These are phyloP conservation scores for Coniferiporia sulphurascens DNA, from an alignment of 1,284 basidiomycete species.

Conservation along the genomic window DNA sequence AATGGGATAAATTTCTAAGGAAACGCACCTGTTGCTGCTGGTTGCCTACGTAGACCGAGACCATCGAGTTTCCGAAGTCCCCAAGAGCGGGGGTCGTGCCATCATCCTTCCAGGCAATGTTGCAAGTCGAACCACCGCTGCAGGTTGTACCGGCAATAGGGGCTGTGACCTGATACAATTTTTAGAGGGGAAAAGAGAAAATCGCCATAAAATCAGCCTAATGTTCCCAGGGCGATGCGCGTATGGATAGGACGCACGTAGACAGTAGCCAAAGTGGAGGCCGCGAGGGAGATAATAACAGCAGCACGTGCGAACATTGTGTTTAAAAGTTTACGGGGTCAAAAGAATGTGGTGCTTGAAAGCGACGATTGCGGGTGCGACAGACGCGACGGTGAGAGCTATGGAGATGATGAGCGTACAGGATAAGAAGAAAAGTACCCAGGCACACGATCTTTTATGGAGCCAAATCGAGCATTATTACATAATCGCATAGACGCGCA, in stretches of 20 bases:
- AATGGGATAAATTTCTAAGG: neutral
- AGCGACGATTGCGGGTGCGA: conserved; percentile 7
- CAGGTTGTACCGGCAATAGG: conserved; percentile 52
- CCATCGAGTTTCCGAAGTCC: conserved; percentile 52
- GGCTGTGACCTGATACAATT: conserved; percentile 45
- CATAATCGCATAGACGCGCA: neutral
- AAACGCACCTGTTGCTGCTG: conserved; percentile 50
- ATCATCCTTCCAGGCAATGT: conserved; percentile 68
- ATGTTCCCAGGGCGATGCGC: neutral
- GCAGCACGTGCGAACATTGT: conserved; percentile 49
- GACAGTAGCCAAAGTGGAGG: conserved; percentile 52
- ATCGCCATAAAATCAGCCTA: conserved; percentile 4
- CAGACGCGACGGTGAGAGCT: neutral
- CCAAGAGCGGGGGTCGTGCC: conserved; percentile 47
- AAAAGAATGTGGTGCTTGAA: conserved; percentile 16
- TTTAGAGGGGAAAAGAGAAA: neutral
- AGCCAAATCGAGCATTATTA: neutral
- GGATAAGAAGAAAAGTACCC: neutral
- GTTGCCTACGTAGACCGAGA: conserved; percentile 71
- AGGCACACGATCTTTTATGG: neutral
- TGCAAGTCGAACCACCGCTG: conserved; percentile 54
- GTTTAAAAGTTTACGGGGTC: neutral
- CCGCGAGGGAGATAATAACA: conserved; percentile 48
- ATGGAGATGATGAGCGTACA: neutral
- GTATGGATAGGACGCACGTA: conserved; percentile 42